Evolutionary conservation across 495 filamentous ascomycete species (phyloP).

Genomic region (Talaromyces stipitatus): DNA sequence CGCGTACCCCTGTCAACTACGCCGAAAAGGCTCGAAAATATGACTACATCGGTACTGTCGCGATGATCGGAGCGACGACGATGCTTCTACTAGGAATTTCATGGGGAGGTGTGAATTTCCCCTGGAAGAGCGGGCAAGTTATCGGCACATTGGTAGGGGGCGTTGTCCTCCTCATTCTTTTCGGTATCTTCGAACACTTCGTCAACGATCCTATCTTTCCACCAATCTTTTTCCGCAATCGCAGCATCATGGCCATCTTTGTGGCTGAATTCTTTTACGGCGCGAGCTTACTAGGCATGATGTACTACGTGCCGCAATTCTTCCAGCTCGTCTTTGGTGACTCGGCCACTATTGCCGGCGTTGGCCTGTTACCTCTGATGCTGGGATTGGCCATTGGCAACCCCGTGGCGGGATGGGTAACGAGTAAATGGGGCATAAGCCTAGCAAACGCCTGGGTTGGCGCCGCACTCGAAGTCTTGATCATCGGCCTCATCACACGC

Average conservation of each 20-base stretch:
- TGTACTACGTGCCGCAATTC: conserved; percentile 4
- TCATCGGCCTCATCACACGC: conserved; percentile 10
- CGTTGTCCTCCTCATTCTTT: background rate
- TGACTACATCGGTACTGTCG: conserved; percentile 1
- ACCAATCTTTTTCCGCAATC: background rate
- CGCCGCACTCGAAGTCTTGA: conserved; percentile 27
- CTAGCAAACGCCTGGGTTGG: conserved; percentile 2
- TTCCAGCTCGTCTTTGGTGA: conserved; percentile 1
- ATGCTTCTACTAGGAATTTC: background rate
- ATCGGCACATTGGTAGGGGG: background rate
- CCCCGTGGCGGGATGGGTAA: conserved; percentile 1
- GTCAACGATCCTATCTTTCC: background rate
- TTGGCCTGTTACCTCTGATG: conserved; percentile 1
- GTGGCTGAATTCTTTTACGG: conserved; percentile 2
- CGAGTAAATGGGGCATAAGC: conserved; percentile 1
- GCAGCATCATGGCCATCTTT: background rate
- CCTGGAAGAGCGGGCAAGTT: background rate
- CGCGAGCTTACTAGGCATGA: conserved; percentile 28
- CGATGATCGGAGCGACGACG: background rate
- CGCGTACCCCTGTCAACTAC: background rate
- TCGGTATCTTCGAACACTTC: background rate
- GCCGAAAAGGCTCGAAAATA: background rate
- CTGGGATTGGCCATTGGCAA: conserved; percentile 20
- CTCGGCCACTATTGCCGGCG: background rate
- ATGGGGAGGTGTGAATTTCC: background rate